A percentile compares a stretch with the other conserved stretches of the same genome.
Conservation (phyloP, 2,329 filamentous ascomycete genomes). For the Lecanicillium sp. region DNA sequence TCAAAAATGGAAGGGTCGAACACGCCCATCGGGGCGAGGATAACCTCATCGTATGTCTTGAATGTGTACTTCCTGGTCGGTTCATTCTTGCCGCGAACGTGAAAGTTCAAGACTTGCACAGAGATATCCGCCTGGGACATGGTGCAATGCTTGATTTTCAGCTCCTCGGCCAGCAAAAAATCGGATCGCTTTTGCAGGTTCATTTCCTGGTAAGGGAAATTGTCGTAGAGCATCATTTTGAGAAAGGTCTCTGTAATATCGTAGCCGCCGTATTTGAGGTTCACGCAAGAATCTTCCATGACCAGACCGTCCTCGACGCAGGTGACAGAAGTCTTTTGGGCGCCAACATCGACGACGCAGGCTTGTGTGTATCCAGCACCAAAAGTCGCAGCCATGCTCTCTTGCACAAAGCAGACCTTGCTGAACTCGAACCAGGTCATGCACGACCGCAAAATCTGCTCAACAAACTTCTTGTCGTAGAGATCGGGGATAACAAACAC, state of each 20-base stretch:
- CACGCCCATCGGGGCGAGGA: conserved; percentile 90
- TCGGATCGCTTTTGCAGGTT: conserved; percentile 87
- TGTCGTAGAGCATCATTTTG: conserved; percentile 96
- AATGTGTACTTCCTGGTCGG: conserved; percentile 90
- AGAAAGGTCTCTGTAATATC: conserved; percentile 93
- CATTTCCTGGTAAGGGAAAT: conserved; percentile 92
- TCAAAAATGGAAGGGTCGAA: conserved; percentile 87
- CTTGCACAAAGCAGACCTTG: conserved; percentile 88
- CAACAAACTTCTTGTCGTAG: conserved; percentile 91
- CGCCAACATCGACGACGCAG: conserved; percentile 93
- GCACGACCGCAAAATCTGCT: conserved; percentile 73
- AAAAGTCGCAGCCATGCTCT: conserved; percentile 90
- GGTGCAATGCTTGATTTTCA: conserved; percentile 89
- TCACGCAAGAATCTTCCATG: conserved; percentile 88
- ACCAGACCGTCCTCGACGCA: conserved; percentile 96
- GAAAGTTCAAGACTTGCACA: conserved; percentile 82
- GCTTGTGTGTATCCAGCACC: conserved; percentile 90
- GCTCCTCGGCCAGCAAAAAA: conserved; percentile 85
- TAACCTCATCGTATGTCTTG: conserved; percentile 95
- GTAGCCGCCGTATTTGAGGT: conserved; percentile 85
- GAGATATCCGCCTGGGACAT: conserved; percentile 86
- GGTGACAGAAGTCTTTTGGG: conserved; percentile 94
- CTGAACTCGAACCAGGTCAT: conserved; percentile 87
- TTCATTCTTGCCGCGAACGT: conserved; percentile 79
- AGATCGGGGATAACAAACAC: conserved; percentile 96